Evolutionary conservation across 352 stramenopile genomes (phyloP).

Genomic region (Globisporangium emineosum): DNA sequence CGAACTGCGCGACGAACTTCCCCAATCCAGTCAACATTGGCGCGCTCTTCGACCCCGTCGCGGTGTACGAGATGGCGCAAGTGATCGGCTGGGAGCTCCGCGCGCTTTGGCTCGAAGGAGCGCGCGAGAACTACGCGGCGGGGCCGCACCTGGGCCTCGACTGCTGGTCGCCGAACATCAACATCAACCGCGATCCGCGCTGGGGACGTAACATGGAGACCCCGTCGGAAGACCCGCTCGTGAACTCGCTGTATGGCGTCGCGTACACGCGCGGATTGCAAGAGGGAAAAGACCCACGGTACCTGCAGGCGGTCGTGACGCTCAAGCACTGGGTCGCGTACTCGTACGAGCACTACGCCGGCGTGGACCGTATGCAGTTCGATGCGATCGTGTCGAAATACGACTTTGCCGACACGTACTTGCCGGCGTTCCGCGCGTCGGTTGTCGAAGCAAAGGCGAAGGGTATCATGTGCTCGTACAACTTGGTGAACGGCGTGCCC

Average conservation of each 20-base stretch:
- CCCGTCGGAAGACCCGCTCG: conserved; percentile 90
- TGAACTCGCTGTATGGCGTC: conserved; percentile 90
- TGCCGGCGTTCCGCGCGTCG: conserved; percentile 81
- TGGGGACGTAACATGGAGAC: conserved; percentile 94
- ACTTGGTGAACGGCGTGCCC: conserved; percentile 92
- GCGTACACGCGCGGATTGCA: conserved; percentile 90
- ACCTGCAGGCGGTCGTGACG: conserved; percentile 83
- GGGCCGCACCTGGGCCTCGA: conserved; percentile 84
- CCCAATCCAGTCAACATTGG: conserved; percentile 88
- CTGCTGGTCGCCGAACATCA: conserved; percentile 95
- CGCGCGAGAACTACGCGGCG: conserved; percentile 56
- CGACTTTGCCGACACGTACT: conserved; percentile 93
- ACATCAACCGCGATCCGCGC: conserved; percentile 92
- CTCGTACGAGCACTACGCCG: conserved; percentile 77
- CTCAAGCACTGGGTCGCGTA: conserved; percentile 95
- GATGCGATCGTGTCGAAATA: conserved; percentile 86
- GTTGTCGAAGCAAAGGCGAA: conserved; percentile 77
- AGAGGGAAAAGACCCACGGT: conserved; percentile 60
- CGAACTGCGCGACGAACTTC: conserved; percentile 87
- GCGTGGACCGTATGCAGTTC: conserved; percentile 82
- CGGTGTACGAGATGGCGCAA: conserved; percentile 79
- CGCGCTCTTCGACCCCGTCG: conserved; percentile 82
- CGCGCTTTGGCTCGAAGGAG: conserved; percentile 74
- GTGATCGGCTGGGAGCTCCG: conserved; percentile 86
- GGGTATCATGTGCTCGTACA: conserved; percentile 97